Conservation (phyloP, 495 filamentous ascomycete species). For the Coniosporium apollinis region DNA sequence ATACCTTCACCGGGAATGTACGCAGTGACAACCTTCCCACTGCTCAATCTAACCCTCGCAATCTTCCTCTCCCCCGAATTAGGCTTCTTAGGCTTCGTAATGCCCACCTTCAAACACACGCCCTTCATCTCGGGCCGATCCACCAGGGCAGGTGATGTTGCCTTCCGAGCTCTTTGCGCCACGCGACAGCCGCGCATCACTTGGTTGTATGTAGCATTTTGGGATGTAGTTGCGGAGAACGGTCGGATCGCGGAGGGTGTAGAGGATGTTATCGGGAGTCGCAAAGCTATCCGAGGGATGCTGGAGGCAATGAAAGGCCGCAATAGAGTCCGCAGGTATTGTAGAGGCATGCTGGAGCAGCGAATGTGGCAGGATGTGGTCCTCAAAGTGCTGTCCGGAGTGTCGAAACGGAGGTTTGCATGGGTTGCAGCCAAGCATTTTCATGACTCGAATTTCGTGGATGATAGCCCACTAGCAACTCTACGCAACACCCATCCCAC, state of each 20-base stretch:
- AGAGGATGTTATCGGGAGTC: conserved; percentile 3
- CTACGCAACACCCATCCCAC: too few relatives aligned
- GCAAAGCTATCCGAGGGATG: background rate
- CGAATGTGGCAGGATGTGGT: too few relatives aligned
- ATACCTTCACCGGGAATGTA: conserved; percentile 90
- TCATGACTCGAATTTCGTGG: too few relatives aligned
- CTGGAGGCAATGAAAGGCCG: conserved; percentile 6
- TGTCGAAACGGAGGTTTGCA: too few relatives aligned
- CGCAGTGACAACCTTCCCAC: conserved; percentile 66
- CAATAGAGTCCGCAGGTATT: conserved; percentile 10
- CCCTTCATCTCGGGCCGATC: conserved; percentile 74
- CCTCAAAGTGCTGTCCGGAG: too few relatives aligned
- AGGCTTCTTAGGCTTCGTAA: conserved; percentile 93
- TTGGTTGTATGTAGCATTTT: conserved; percentile 26
- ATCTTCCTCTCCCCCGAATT: conserved; percentile 93
- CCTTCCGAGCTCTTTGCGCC: conserved; percentile 59
- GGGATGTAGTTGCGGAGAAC: conserved; percentile 11
- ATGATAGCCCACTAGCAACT: too few relatives aligned
- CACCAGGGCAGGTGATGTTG: conserved; percentile 68
- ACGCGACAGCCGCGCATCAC: conserved; percentile 52
- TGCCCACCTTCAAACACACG: conserved; percentile 81
- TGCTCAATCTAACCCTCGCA: conserved; percentile 73
- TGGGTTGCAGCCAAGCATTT: too few relatives aligned
- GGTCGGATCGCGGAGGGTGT: conserved; percentile 10
- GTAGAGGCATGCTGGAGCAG: conserved; percentile 12